Evolutionary conservation across 1,284 basidiomycete genomes (phyloP), one percentile per base, ranked within the genome.

Genomic region (Cutaneotrichosporon cutaneum): DNA sequence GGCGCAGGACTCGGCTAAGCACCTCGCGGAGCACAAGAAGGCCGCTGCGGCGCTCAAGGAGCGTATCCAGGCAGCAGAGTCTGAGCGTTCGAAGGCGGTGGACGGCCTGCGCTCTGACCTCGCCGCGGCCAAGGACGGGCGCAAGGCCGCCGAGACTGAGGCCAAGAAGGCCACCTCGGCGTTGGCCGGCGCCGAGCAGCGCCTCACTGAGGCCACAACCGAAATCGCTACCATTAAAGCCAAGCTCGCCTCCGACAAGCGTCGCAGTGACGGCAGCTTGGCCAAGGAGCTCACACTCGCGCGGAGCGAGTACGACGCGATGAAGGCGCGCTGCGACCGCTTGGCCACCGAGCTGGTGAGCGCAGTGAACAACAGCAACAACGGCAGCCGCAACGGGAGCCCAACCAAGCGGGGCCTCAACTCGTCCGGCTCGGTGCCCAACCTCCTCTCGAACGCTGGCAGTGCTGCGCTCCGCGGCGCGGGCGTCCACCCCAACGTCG

Each of bases 81-180:
- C 90, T 13, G 94, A 98, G 75, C 84, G 85, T 71, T 87, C 87
- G 62, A 86, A 90, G 10, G 92, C 98, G 8, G 85, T 95, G 18
- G 90, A 92, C 14, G n/a, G 53, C 53, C 32, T n/a, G n/a, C n/a
- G n/a, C n/a, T n/a, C n/a, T n/a, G 42, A 56, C 21, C 55, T 48
- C 32, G 27, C 32, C 3, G 26, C 42, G 2, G 32, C n/a, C 22
- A 11, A 42, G 33, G 10, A 50, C 16, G 47, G 44, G 8, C 45
- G 32, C 22, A 14, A n/a, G 13, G 32, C 16, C 9, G 45, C 45
- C n/a, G 42, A 56, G 13, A 32, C 27, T 1, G 21, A n/a, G 30
- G 13, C 30, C 18, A 33, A 56, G 55, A 33, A 48, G 44, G 5
- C 39, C 26, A 27, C 22, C 4, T 8, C 26, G 11, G 11, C 32